Conservation (phyloP, 1,284 basidiomycete genomes). For the Melampsora larici-populina region DNA sequence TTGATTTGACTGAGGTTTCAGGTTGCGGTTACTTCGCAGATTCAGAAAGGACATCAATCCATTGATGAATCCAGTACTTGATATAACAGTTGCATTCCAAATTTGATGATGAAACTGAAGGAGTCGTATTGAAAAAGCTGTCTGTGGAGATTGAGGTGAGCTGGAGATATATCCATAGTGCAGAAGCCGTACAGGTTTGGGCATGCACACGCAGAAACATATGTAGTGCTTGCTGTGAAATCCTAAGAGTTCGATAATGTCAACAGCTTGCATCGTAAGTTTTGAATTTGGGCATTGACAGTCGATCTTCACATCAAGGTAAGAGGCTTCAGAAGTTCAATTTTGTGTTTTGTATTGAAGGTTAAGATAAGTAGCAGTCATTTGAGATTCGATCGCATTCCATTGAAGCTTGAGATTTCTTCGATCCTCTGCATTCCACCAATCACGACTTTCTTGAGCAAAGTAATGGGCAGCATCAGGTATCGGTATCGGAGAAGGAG, state of each 20-base stretch:
- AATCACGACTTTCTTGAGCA: no score
- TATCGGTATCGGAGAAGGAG: no score
- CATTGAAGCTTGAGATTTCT: neutral
- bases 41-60: neutral
- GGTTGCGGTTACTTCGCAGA: neutral
- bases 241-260: neutral
- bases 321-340: neutral
- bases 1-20: neutral
- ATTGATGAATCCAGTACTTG: neutral
- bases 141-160: no score
- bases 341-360: neutral
- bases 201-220: slow-evolving; percentile 8
- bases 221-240: neutral
- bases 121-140: no score
- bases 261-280: neutral
- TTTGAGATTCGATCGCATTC: neutral
- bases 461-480: no score
- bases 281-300: neutral
- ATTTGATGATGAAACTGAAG: no score
- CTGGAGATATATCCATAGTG: slow-evolving; percentile 1
- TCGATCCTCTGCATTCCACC: no score
- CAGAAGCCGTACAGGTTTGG: neutral
- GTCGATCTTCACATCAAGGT: neutral
- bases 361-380: slow-evolving; percentile 7
- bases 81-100: neutral